A percentile compares a stretch with the other conserved stretches of the same genome.
Conservation (phyloP, 164 flowering plant genomes). For the Aristolochia contorta region DNA sequence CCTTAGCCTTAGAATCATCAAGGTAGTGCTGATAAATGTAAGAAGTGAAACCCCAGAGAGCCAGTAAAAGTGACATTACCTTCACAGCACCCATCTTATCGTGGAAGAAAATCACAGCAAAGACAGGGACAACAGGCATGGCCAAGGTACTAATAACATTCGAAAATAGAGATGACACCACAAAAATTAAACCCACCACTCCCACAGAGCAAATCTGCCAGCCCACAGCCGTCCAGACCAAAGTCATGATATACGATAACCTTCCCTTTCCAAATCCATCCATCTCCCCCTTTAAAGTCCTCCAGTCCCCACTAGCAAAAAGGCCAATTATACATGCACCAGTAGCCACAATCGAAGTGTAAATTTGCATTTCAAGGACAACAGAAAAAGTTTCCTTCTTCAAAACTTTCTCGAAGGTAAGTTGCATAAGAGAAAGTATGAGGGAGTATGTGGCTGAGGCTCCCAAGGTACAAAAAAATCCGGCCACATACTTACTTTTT, state of each 20-base stretch:
- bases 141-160: slow-evolving; percentile 22
- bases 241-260: slow-evolving; percentile 18
- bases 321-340: slow-evolving; percentile 18
- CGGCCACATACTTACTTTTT: slow-evolving; percentile 12
- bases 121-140: slow-evolving; percentile 19
- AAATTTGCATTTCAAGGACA: slow-evolving; percentile 18
- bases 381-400: slow-evolving; percentile 13
- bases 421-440: slow-evolving; percentile 22
- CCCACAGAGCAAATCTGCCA: slow-evolving; percentile 24
- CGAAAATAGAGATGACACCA: slow-evolving; percentile 20
- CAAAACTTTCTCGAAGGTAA: slow-evolving; percentile 25
- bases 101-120: slow-evolving; percentile 21
- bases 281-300: slow-evolving; percentile 14
- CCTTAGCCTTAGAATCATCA: slow-evolving; percentile 12
- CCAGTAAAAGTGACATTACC: slow-evolving; percentile 21
- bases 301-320: slow-evolving; percentile 28
- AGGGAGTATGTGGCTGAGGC: slow-evolving; percentile 29
- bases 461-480: slow-evolving; percentile 22
- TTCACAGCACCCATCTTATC: slow-evolving; percentile 31
- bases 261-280: slow-evolving; percentile 11
- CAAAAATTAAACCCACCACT: slow-evolving; percentile 19
- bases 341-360: slow-evolving; percentile 15
- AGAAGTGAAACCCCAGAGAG: slow-evolving; percentile 21
- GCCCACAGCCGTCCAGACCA: slow-evolving; percentile 18
- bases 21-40: slow-evolving; percentile 25